Evolutionary conservation across 139 green algal species (phyloP).

Genomic region (Spirogloea muscicola): DNA sequence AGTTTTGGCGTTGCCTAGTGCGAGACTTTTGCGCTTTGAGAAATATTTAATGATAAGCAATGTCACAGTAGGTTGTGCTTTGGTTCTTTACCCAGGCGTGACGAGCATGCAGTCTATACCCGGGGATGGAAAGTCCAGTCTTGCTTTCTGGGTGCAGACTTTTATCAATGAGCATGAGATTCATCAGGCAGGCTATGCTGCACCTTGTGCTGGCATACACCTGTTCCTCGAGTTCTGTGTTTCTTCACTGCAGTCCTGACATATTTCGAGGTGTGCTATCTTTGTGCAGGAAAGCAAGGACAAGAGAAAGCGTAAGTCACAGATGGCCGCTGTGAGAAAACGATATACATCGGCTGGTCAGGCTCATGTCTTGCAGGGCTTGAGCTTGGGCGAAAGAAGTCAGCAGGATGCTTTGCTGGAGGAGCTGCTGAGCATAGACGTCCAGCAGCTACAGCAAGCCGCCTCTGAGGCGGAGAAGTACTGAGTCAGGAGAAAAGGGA

Average conservation of each 20-base stretch:
- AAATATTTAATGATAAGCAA: no score
- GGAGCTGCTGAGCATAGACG: constrained; percentile 16
- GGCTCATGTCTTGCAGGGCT: constrained; percentile 9
- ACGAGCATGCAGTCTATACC: neutral
- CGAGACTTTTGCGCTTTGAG: neutral
- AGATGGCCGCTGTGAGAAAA: constrained; percentile 17
- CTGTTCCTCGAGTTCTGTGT: no score
- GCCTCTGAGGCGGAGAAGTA: no score
- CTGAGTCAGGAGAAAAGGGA: no score
- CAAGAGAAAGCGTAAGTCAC: constrained; percentile 2
- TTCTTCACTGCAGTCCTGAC: neutral
- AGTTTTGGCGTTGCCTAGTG: constrained; percentile 5
- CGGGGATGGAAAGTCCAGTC: neutral
- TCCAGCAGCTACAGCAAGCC: constrained; percentile 7
- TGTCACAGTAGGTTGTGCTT: neutral
- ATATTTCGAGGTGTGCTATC: neutral
- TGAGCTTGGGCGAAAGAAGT: constrained; percentile 4
- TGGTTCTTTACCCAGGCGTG: neutral
- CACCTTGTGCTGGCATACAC: no score
- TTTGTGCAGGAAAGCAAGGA: constrained; percentile 5
- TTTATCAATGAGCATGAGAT: constrained; percentile 1
- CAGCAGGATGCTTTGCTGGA: constrained; percentile 17
- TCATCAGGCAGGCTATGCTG: no score
- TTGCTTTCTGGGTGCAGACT: neutral
- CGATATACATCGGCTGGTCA: constrained; percentile 6